Percentiles rank a stretch among this genome's conserved stretches.
Conservation (phyloP, 176 grass and related monocot species). For the Cocos nucifera region DNA sequence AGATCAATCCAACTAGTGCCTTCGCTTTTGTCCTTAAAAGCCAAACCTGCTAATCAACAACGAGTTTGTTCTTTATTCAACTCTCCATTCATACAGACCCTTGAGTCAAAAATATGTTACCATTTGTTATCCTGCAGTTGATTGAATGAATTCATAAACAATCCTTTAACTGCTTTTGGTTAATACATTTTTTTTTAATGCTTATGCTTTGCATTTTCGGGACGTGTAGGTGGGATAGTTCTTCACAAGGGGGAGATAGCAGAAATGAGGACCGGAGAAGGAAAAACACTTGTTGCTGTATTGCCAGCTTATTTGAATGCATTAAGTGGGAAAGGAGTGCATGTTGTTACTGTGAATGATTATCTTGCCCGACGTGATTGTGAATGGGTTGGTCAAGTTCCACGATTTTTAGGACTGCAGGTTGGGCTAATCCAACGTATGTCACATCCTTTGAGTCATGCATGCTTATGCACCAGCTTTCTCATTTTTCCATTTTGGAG, state of each 20-base stretch:
- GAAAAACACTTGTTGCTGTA: slow-evolving; percentile 95
- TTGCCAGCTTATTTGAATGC: slow-evolving; percentile 92
- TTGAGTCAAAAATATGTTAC: no score
- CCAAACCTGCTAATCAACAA: no score
- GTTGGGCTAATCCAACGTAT: slow-evolving; percentile 99
- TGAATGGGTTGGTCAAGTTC: slow-evolving; percentile 99
- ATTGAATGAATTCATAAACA: no score
- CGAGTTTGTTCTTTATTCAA: no score
- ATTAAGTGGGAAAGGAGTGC: slow-evolving; percentile 86
- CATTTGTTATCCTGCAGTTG: no score
- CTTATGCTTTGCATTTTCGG: neutral
- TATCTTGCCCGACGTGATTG: slow-evolving; percentile 93
- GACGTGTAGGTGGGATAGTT: slow-evolving; percentile 73
- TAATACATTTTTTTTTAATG: neutral
- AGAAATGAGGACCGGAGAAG: slow-evolving; percentile 99
- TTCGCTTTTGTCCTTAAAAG: no score
- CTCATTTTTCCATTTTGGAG: neutral
- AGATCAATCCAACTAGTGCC: no score
- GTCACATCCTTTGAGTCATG: slow-evolving; percentile 39
- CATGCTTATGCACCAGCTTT: slow-evolving; percentile 15
- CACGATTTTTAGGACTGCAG: slow-evolving; percentile 88
- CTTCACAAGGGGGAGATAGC: slow-evolving; percentile 93
- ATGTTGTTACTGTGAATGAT: slow-evolving; percentile 97
- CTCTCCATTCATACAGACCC: no score
- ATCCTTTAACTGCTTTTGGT: no score